Conservation (phyloP, 140 eudicot genomes). For the Senecio squalidus region DNA sequence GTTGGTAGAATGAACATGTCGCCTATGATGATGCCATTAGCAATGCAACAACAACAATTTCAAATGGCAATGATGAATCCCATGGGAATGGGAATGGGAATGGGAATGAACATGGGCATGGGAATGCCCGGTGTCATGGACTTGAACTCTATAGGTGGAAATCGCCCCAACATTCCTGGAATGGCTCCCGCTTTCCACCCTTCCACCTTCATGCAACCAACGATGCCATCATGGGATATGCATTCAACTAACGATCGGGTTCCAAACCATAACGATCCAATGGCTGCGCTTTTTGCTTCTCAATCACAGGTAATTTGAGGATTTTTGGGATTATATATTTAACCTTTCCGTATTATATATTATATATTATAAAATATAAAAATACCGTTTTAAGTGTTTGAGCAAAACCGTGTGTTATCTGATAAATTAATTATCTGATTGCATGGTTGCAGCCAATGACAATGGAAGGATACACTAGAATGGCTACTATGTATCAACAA, state of each 20-base stretch:
- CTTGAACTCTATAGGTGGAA: slow-evolving; percentile 31
- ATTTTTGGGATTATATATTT: too few species aligned
- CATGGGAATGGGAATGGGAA: slow-evolving; percentile 54
- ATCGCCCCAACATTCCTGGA: slow-evolving; percentile 38
- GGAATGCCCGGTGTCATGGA: slow-evolving; percentile 58
- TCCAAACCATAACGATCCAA: slow-evolving; percentile 37
- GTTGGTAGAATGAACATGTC: slow-evolving; percentile 56
- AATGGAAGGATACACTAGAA: slow-evolving; percentile 59
- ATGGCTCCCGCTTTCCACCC: slow-evolving; percentile 41
- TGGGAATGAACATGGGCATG: slow-evolving; percentile 36
- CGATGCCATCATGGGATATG: slow-evolving; percentile 50
- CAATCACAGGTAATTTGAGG: slow-evolving; percentile 53
- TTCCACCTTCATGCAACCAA: slow-evolving; percentile 36
- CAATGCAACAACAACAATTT: slow-evolving; percentile 62
- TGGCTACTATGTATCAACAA: slow-evolving; percentile 76
- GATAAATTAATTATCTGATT: background rate
- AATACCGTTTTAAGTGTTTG: background rate
- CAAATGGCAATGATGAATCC: slow-evolving; percentile 90
- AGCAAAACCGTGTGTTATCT: background rate
- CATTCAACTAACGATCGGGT: slow-evolving; percentile 15
- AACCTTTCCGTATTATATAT: too few species aligned
- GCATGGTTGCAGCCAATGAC: slow-evolving; percentile 67
- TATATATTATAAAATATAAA: too few species aligned
- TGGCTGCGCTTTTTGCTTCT: slow-evolving; percentile 55
- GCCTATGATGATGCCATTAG: slow-evolving; percentile 78